These are phyloP conservation scores for Erodium texanum DNA, from an alignment of 441 rosid species.

Conservation along the genomic window DNA sequence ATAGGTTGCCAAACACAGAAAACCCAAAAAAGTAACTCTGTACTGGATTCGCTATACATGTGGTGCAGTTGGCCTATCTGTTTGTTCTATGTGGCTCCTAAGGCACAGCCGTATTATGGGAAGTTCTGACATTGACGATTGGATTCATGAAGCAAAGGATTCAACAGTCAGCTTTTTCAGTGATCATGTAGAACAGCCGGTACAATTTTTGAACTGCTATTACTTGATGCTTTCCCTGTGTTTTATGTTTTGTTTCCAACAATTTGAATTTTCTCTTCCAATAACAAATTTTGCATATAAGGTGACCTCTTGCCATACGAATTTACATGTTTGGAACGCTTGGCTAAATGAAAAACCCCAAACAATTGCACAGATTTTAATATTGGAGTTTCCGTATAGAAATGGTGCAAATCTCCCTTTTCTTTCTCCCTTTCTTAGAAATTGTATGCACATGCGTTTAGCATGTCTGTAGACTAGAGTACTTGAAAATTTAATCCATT, in stretches of 20 bases:
- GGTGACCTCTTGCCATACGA: background rate
- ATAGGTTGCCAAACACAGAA: constrained; percentile 71
- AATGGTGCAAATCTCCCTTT: background rate
- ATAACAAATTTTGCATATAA: too few relatives aligned
- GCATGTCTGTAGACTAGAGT: background rate
- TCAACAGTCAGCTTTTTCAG: constrained; percentile 58
- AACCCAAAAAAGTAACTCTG: constrained; percentile 59
- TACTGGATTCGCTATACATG: constrained; percentile 76
- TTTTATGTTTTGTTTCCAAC: background rate
- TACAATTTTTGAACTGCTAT: constrained; percentile 18
- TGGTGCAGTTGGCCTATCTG: constrained; percentile 73
- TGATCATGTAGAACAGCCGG: constrained; percentile 96
- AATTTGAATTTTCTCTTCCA: background rate
- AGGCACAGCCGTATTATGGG: constrained; percentile 88
- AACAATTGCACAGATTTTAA: background rate
- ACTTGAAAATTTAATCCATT: constrained; percentile 5
- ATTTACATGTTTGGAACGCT: constrained; percentile 8
- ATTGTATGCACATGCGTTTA: background rate
- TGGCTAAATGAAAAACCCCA: background rate
- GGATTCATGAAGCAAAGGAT: constrained; percentile 73
- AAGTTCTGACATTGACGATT: constrained; percentile 81
- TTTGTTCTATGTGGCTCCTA: constrained; percentile 72
- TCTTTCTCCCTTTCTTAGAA: background rate
- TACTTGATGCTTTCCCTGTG: background rate
- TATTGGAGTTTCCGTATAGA: background rate